Evolutionary conservation across 2,329 filamentous ascomycete genomes (phyloP).

Genomic region (Ophiosphaerella narmari): DNA sequence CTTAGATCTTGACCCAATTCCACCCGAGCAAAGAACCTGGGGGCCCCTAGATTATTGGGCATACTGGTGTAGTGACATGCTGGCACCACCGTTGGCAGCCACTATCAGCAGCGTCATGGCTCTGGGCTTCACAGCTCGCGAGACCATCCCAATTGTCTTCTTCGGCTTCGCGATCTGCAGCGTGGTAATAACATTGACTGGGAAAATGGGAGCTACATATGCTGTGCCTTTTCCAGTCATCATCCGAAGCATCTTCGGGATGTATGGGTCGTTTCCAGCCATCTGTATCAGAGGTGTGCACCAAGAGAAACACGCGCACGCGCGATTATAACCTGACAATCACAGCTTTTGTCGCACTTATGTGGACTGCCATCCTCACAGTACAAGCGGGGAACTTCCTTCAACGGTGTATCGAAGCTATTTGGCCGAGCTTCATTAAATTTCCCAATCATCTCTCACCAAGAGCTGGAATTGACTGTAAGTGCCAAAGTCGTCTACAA

Average conservation of each 20-base stretch:
- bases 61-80: conserved; percentile 54
- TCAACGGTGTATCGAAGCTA: conserved; percentile 52
- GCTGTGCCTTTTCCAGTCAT: conserved; percentile 49
- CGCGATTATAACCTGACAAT: background rate
- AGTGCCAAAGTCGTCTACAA: background rate
- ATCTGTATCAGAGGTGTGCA: conserved; percentile 46
- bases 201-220: conserved; percentile 49
- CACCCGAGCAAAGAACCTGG: conserved; percentile 55
- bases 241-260: conserved; percentile 52
- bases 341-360: conserved; percentile 49
- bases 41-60: conserved; percentile 52
- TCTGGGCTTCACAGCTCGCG: conserved; percentile 53
- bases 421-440: conserved; percentile 44
- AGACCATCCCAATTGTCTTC: conserved; percentile 55
- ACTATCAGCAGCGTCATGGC: conserved; percentile 50
- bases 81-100: conserved; percentile 49
- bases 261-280: conserved; percentile 50
- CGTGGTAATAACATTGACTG: conserved; percentile 55
- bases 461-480: conserved; percentile 37
- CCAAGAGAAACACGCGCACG: background rate
- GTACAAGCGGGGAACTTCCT: conserved; percentile 53
- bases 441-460: conserved; percentile 47
- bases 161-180: conserved; percentile 55
- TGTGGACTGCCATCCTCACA: conserved; percentile 55
- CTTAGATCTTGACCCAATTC: conserved; percentile 42